A percentile compares a stretch with the other conserved stretches of the same genome.
phyloP scores from a whole-genome alignment of 169 alveolate species.

The Plasmodium yoelii region DNA sequence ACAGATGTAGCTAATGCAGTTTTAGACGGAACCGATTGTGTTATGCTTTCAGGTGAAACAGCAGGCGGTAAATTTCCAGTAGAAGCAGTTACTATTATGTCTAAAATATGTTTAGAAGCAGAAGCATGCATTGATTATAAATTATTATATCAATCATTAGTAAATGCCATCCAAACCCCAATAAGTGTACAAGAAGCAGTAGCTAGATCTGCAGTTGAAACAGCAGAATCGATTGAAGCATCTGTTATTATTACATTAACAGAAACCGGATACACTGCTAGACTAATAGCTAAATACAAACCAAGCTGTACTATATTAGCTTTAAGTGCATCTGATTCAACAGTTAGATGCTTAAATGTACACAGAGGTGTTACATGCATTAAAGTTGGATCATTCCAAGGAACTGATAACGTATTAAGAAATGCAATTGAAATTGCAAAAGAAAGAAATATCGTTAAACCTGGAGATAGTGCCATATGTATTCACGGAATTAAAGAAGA shows the following conservation, averaged over 20 bases:
- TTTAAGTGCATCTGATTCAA: constrained; percentile 90
- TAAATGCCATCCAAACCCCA: constrained; percentile 80
- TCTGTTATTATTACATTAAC: constrained; percentile 95
- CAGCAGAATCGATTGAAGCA: constrained; percentile 91
- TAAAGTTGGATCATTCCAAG: constrained; percentile 92
- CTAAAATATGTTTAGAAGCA: constrained; percentile 89
- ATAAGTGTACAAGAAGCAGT: constrained; percentile 90
- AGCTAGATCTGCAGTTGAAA: constrained; percentile 92
- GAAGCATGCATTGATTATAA: constrained; percentile 88
- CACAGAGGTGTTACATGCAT: constrained; percentile 95
- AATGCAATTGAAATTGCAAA: constrained; percentile 94
- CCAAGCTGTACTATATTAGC: constrained; percentile 95
- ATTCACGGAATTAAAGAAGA: constrained; percentile 96
- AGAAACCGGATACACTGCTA: constrained; percentile 97
- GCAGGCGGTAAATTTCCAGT: constrained; percentile 90
- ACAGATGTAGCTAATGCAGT: constrained; percentile 99
- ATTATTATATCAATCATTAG: constrained; percentile 80
- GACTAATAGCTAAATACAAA: constrained; percentile 96
- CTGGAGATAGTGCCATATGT: constrained; percentile 95
- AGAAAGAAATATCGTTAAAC: constrained; percentile 88
- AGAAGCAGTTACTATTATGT: constrained; percentile 88
- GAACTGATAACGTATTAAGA: constrained; percentile 90
- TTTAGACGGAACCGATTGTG: constrained; percentile 98
- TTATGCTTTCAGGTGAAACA: constrained; percentile 92
- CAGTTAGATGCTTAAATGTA: constrained; percentile 92